A percentile compares a stretch with the other conserved stretches of the same genome.
Conservation (phyloP, 2,329 filamentous ascomycete species). For the Colletotrichum theobromicola region DNA sequence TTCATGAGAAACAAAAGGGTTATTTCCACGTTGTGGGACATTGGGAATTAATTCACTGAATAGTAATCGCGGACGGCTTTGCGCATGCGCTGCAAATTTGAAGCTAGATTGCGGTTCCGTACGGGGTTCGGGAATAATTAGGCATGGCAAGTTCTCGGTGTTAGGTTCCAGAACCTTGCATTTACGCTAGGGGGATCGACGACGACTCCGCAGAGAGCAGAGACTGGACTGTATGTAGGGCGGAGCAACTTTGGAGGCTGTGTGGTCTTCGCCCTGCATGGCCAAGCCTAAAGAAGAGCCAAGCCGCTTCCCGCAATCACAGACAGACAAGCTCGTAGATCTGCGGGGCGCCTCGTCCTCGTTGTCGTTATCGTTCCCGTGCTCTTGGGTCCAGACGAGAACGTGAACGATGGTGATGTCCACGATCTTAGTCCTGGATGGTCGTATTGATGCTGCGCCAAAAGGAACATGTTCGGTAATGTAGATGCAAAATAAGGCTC, state of each 20-base stretch:
- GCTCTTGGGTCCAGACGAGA: background rate
- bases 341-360: background rate
- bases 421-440: rapidly evolving
- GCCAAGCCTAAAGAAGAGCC: background rate
- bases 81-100: background rate
- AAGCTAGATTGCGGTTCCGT: background rate
- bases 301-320: background rate
- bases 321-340: background rate
- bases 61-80: no score
- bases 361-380: background rate
- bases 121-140: background rate
- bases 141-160: background rate
- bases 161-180: background rate
- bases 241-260: background rate
- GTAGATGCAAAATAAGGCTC: background rate
- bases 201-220: background rate
- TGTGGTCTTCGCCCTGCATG: background rate
- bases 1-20: background rate
- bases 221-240: no score
- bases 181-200: background rate
- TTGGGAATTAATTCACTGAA: no score
- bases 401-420: background rate
- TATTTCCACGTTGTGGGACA: background rate
- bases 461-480: rapidly evolving
- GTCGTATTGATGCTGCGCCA: background rate